Percentiles rank a stretch among this genome's conserved stretches.
Evolutionary conservation across 768 basidiomycete species (phyloP).

Genomic region (Leccinellum rugosiceps): DNA sequence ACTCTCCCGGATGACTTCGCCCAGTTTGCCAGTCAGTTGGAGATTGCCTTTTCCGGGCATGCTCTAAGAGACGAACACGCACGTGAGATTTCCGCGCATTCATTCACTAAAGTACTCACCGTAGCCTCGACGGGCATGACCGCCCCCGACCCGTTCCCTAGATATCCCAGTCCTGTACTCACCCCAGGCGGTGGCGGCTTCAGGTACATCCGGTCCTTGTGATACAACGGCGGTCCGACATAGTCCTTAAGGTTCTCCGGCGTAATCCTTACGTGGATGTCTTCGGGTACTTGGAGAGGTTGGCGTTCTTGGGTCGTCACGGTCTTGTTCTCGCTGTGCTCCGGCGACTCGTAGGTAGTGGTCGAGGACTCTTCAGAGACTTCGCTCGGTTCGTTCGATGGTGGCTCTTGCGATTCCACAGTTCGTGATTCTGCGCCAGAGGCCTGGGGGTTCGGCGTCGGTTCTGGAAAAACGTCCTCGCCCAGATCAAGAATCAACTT

Average conservation of each 20-base stretch:
- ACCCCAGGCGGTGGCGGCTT: constrained; percentile 85
- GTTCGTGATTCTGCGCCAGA: constrained; percentile 29
- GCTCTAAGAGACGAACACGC: constrained; percentile 43
- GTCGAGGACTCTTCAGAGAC: constrained; percentile 13
- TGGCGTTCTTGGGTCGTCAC: constrained; percentile 78
- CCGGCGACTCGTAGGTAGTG: constrained; percentile 22
- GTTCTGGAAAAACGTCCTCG: constrained; percentile 81
- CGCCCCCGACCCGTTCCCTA: constrained; percentile 94
- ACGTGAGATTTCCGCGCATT: neutral
- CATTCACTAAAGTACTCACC: constrained; percentile 42
- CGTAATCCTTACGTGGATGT: constrained; percentile 77
- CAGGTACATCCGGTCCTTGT: constrained; percentile 89
- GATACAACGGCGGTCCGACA: constrained; percentile 93
- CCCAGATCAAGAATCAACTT: constrained; percentile 89
- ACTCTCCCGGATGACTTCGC: constrained; percentile 95
- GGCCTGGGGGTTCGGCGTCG: constrained; percentile 28
- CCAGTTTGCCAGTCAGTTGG: constrained; percentile 94
- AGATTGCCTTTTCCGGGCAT: constrained; percentile 96
- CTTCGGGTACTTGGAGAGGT: constrained; percentile 76
- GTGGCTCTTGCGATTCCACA: constrained; percentile 53
- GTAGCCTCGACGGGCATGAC: constrained; percentile 97
- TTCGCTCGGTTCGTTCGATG: constrained; percentile 34
- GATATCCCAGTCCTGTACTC: constrained; percentile 90
- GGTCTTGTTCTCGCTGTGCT: constrained; percentile 34
- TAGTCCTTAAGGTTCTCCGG: constrained; percentile 92